Percentiles rank a stretch among this genome's conserved stretches.
Evolutionary conservation across 140 eudicot genomes (phyloP).

Genomic region (Anethum foeniculum): DNA sequence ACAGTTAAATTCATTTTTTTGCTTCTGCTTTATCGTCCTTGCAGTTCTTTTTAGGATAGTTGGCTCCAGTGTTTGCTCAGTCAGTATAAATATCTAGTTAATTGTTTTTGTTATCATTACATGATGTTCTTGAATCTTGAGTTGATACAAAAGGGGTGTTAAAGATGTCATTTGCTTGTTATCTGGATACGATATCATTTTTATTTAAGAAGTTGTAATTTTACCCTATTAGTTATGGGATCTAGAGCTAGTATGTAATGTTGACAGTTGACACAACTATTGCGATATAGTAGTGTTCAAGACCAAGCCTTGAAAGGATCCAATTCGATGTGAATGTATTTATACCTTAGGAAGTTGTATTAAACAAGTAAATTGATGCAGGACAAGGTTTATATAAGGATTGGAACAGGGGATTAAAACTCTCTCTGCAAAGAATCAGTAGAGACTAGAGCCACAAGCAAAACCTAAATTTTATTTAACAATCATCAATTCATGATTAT

Average conservation of each 20-base stretch:
- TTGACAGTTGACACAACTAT: not conserved
- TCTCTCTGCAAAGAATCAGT: not conserved
- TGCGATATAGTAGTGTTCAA: not conserved
- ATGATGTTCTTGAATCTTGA: not conserved
- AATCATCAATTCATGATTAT: not conserved
- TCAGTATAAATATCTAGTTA: not conserved
- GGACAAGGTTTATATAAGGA: not conserved
- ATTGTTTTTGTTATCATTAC: not conserved
- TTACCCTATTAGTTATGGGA: not conserved
- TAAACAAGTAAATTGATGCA: not conserved
- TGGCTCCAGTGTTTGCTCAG: not conserved
- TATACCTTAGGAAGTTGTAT: not conserved
- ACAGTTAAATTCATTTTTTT: not conserved
- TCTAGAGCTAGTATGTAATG: not conserved
- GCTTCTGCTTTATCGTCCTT: not conserved
- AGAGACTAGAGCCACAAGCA: too few species aligned
- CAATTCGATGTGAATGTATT: not conserved
- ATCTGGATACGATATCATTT: too few species aligned
- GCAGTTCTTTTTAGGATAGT: not conserved
- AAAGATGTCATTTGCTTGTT: not conserved
- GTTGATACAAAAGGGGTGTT: not conserved
- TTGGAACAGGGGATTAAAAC: not conserved
- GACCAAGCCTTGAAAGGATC: not conserved
- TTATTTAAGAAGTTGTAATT: not conserved
- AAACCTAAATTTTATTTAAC: too few species aligned